These are phyloP conservation scores for Alternaria angustiovoidea DNA, from an alignment of 2,329 filamentous ascomycete species.

Conservation along the genomic window DNA sequence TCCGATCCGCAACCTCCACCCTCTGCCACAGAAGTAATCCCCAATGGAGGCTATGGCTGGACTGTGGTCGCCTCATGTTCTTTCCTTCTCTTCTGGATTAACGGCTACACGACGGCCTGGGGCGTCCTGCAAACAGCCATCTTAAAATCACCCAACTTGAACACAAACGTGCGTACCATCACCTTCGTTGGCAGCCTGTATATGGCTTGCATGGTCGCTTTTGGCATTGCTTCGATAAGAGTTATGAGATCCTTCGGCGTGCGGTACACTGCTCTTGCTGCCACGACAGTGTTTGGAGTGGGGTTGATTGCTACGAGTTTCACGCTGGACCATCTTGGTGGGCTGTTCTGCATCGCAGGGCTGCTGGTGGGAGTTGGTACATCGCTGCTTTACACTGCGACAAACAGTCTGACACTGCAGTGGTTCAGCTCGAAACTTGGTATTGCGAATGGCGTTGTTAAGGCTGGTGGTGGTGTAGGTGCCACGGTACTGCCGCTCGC, in stretches of 20 bases:
- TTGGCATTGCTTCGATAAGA: slow-evolving; percentile 63
- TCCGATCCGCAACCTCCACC: neutral
- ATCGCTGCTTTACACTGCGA: slow-evolving; percentile 55
- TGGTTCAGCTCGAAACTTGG: slow-evolving; percentile 40
- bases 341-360: slow-evolving; percentile 8
- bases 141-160: slow-evolving; percentile 54
- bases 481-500: slow-evolving; percentile 34
- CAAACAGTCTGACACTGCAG: slow-evolving; percentile 33
- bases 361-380: slow-evolving; percentile 59
- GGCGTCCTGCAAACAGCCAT: slow-evolving; percentile 67
- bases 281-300: slow-evolving; percentile 60
- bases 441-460: slow-evolving; percentile 39
- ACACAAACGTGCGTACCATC: slow-evolving; percentile 50
- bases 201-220: slow-evolving; percentile 59
- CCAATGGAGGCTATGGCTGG: slow-evolving; percentile 67
- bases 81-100: slow-evolving; percentile 60
- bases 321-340: slow-evolving; percentile 35
- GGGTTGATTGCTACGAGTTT: slow-evolving; percentile 60
- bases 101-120: slow-evolving; percentile 66
- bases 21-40: slow-evolving; percentile 35
- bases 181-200: slow-evolving; percentile 67
- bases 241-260: slow-evolving; percentile 61
- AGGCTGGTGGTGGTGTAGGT: slow-evolving; percentile 41
- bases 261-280: slow-evolving; percentile 57
- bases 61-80: slow-evolving; percentile 61